A percentile compares a stretch with the other conserved stretches of the same genome.
Evolutionary conservation across 768 basidiomycete species (phyloP).

Genomic region (Goffeauzyma gilvescens): DNA sequence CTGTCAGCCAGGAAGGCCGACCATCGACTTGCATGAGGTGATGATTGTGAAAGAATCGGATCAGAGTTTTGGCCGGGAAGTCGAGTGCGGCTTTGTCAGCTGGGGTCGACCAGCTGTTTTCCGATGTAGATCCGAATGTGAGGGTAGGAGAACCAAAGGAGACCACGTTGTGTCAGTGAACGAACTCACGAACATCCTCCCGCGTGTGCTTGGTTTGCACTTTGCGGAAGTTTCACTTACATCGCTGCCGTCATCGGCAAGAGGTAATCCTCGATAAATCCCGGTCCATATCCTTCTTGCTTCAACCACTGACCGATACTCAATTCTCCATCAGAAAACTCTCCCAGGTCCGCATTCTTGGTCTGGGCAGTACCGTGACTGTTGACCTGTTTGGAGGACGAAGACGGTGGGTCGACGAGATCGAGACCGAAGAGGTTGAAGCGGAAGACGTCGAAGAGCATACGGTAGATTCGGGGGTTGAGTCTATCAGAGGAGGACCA

Average conservation of each 20-base stretch:
- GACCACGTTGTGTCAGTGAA: too few relatives aligned
- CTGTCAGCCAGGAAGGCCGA: constrained; percentile 54
- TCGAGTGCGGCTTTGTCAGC: constrained; percentile 50
- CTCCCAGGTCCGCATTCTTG: constrained; percentile 15
- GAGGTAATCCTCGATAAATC: constrained; percentile 55
- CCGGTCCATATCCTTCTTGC: constrained; percentile 46
- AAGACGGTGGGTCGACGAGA: constrained; percentile 30
- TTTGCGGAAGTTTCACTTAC: too few relatives aligned
- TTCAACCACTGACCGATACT: constrained; percentile 44
- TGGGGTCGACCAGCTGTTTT: constrained; percentile 48
- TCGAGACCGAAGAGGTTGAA: constrained; percentile 53
- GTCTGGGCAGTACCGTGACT: constrained; percentile 9
- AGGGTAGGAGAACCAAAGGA: background rate
- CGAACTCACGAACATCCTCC: background rate
- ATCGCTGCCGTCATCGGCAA: constrained; percentile 69
- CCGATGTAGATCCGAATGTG: background rate
- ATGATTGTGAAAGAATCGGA: constrained; percentile 57
- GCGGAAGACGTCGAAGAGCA: constrained; percentile 35
- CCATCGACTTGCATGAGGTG: constrained; percentile 52
- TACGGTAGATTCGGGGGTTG: constrained; percentile 28
- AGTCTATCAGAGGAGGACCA: constrained; percentile 8
- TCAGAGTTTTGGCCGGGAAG: constrained; percentile 52
- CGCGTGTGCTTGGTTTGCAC: too few relatives aligned
- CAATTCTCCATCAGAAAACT: constrained; percentile 23
- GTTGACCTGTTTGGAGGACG: background rate